Evolutionary conservation across 345 rosid genomes (phyloP).

Genomic region (Boechera divaricarpa): DNA sequence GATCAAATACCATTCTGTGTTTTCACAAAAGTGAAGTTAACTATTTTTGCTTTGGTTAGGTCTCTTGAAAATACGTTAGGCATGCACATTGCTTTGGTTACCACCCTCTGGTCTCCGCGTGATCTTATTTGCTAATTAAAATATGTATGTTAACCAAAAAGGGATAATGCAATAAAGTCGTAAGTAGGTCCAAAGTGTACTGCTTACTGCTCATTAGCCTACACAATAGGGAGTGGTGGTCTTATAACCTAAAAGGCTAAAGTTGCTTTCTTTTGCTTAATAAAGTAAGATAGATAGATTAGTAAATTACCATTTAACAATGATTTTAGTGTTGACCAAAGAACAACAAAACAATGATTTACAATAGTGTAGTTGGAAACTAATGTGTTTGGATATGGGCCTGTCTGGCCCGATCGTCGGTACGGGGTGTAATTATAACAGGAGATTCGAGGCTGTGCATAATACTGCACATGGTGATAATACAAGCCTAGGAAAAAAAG

Average conservation of each 20-base stretch:
- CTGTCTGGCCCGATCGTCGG: conserved; percentile 2
- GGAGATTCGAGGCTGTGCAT: not conserved
- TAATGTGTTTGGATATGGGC: conserved; percentile 25
- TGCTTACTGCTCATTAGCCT: conserved; percentile 26
- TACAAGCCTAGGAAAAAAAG: too few species aligned
- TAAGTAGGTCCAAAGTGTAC: conserved; percentile 35
- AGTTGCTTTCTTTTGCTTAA: conserved; percentile 33
- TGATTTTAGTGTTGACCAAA: conserved; percentile 36
- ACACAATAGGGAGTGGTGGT: conserved; percentile 33
- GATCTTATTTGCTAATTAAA: conserved; percentile 19
- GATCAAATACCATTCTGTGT: not conserved
- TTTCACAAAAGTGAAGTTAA: not conserved
- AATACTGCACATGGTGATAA: not conserved
- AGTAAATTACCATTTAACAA: conserved; percentile 13
- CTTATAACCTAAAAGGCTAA: conserved; percentile 27
- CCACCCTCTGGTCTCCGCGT: conserved; percentile 26
- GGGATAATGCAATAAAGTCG: conserved; percentile 37
- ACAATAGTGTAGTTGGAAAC: not conserved
- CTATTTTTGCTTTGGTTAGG: not conserved
- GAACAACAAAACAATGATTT: conserved; percentile 8
- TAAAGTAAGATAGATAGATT: conserved; percentile 27
- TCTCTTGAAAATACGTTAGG: conserved; percentile 1
- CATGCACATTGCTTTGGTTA: conserved; percentile 17
- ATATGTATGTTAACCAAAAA: conserved; percentile 14
- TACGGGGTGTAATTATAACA: not conserved